These are phyloP conservation scores for Nicotiana knightiana DNA, from an alignment of 257 asterid species.

Conservation along the genomic window DNA sequence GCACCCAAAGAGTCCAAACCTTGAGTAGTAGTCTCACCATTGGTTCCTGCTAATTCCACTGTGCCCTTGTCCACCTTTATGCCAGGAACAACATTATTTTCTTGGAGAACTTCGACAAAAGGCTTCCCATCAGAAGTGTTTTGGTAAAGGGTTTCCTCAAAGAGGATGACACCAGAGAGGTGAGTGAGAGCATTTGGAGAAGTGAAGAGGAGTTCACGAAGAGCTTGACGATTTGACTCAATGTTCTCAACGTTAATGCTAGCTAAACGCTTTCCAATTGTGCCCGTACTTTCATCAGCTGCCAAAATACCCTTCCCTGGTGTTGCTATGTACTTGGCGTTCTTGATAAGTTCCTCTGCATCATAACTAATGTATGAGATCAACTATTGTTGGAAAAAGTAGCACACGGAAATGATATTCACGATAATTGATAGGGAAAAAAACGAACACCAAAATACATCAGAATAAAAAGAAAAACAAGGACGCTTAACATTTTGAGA, in stretches of 20 bases:
- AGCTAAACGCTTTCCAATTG: conserved; percentile 74
- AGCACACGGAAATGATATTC: neutral
- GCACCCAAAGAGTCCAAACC: conserved; percentile 67
- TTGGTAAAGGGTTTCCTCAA: conserved; percentile 88
- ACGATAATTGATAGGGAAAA: too few relatives aligned
- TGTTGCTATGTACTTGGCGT: conserved; percentile 75
- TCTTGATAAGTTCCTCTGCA: conserved; percentile 75
- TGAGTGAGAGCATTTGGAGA: conserved; percentile 64
- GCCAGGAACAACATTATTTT: conserved; percentile 63
- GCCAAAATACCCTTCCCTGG: conserved; percentile 88
- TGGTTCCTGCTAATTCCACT: conserved; percentile 66
- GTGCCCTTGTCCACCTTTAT: conserved; percentile 88
- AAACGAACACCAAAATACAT: neutral
- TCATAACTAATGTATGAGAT: neutral
- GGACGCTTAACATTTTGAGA: neutral
- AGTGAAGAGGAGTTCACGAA: conserved; percentile 86
- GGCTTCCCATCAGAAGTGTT: conserved; percentile 65
- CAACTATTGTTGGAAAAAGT: neutral
- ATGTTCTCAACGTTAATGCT: conserved; percentile 75
- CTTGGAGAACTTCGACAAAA: conserved; percentile 65
- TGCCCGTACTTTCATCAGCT: conserved; percentile 92
- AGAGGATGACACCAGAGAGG: conserved; percentile 86
- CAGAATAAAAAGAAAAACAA: too few relatives aligned
- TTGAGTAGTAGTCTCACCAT: conserved; percentile 82
- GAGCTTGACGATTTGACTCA: conserved; percentile 77